Evolutionary conservation across 2,329 filamentous ascomycete genomes (phyloP).

Genomic region (Biscogniauxia mediterranea): DNA sequence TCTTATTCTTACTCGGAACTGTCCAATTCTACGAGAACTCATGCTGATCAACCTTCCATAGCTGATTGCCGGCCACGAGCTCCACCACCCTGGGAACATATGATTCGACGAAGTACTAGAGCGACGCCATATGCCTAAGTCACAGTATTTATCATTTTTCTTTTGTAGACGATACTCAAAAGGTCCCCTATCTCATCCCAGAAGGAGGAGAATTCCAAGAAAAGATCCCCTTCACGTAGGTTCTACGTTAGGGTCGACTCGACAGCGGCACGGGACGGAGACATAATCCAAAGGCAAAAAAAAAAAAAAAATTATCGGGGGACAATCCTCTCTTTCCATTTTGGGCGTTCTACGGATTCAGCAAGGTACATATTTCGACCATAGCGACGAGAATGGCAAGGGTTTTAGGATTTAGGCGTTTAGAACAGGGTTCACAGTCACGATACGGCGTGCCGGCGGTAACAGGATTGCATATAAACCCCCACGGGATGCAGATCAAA

Average conservation of each 20-base stretch:
- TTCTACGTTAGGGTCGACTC: background rate
- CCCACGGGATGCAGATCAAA: background rate
- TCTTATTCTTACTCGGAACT: background rate
- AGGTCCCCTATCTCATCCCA: background rate
- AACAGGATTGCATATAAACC: background rate
- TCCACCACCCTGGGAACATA: slow-evolving; percentile 32
- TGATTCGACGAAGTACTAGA: slow-evolving; percentile 31
- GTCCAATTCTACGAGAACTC: background rate
- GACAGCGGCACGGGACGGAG: background rate
- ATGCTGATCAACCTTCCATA: slow-evolving; percentile 9
- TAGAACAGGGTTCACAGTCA: background rate
- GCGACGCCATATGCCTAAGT: slow-evolving; percentile 26
- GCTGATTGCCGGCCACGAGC: slow-evolving; percentile 32
- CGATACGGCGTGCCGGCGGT: background rate
- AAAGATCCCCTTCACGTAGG: background rate
- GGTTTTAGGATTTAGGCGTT: background rate
- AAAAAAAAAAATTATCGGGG: background rate
- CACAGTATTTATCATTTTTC: background rate
- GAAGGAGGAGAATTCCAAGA: background rate
- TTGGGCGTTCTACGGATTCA: background rate
- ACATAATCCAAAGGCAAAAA: background rate
- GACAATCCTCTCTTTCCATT: background rate
- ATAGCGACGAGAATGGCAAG: background rate
- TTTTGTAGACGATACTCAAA: background rate
- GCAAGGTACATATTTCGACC: background rate